Evolutionary conservation across 1,284 basidiomycete species (phyloP).

Genomic region (Cutaneotrichosporon sp.): DNA sequence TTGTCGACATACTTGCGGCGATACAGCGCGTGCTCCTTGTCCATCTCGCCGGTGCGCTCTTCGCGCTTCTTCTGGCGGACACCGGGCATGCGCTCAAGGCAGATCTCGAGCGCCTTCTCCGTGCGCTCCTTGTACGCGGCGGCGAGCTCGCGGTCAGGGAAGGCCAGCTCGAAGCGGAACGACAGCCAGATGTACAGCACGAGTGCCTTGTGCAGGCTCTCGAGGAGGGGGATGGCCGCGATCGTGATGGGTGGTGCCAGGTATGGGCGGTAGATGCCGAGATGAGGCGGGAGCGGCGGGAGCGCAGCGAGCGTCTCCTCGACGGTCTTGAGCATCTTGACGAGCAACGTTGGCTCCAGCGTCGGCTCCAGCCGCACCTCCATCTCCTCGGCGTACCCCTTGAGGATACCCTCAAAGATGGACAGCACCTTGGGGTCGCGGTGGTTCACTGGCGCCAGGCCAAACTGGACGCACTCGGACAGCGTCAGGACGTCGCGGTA

Average conservation of each 20-base stretch:
- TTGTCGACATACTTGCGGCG: slow-evolving; percentile 15
- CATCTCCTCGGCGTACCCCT: slow-evolving; percentile 50
- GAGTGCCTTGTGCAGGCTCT: slow-evolving; percentile 78
- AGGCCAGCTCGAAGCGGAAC: slow-evolving; percentile 74
- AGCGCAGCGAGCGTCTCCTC: slow-evolving; percentile 52
- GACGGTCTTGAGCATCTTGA: slow-evolving; percentile 57
- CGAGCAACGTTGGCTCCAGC: slow-evolving; percentile 52
- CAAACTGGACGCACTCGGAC: slow-evolving; percentile 59
- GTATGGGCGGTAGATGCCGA: slow-evolving; percentile 4
- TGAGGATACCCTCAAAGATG: slow-evolving; percentile 51
- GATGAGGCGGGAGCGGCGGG: slow-evolving; percentile 29
- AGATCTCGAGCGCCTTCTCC: slow-evolving; percentile 67
- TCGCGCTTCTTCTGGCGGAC: slow-evolving; percentile 32
- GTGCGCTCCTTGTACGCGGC: slow-evolving; percentile 63
- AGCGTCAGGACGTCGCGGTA: slow-evolving; percentile 56
- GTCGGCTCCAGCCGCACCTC: slow-evolving; percentile 52
- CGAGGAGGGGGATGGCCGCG: slow-evolving; percentile 59
- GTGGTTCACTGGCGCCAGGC: slow-evolving; percentile 55
- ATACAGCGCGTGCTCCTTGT: slow-evolving; percentile 11
- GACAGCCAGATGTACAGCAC: slow-evolving; percentile 86
- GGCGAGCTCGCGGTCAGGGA: slow-evolving; percentile 63
- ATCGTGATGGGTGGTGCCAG: slow-evolving; percentile 39
- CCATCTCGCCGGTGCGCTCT: slow-evolving; percentile 12
- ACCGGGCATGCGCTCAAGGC: slow-evolving; percentile 49
- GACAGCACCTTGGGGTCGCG: slow-evolving; percentile 54